phyloP scores from a whole-genome alignment of 495 filamentous ascomycete species.

The Amniculicola lignicola region DNA sequence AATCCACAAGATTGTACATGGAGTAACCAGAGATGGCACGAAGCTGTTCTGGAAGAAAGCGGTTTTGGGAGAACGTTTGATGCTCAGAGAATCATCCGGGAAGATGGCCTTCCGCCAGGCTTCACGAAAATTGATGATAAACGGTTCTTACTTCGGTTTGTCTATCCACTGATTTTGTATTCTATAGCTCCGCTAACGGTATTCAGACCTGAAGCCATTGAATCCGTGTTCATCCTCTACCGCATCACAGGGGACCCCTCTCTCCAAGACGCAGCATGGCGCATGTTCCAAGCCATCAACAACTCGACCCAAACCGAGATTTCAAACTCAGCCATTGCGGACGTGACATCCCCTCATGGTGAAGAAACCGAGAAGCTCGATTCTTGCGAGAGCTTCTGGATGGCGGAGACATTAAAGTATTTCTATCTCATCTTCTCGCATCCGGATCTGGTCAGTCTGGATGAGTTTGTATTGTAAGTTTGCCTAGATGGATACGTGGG shows the following conservation, averaged over 20 bases:
- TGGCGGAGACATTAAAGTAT: conserved; percentile 31
- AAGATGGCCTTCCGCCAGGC: conserved; percentile 54
- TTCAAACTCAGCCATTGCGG: conserved; percentile 57
- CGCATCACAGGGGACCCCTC: conserved; percentile 67
- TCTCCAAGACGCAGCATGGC: conserved; percentile 68
- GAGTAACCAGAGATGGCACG: conserved; percentile 54
- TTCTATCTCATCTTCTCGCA: conserved; percentile 28
- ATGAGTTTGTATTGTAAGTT: conserved; percentile 31
- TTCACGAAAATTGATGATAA: conserved; percentile 56
- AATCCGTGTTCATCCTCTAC: conserved; percentile 68
- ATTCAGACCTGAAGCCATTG: conserved; percentile 47
- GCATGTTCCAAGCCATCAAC: conserved; percentile 67
- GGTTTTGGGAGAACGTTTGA: conserved; percentile 35
- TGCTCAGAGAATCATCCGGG: conserved; percentile 40
- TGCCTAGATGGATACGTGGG: neutral
- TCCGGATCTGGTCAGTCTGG: conserved; percentile 24
- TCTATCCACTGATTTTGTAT: neutral
- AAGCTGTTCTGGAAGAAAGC: conserved; percentile 18
- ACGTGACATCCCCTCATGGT: conserved; percentile 48
- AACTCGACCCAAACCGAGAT: conserved; percentile 57
- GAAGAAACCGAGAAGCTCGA: conserved; percentile 24
- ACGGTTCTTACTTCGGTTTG: conserved; percentile 31
- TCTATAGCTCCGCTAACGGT: neutral
- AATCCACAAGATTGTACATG: conserved; percentile 49
- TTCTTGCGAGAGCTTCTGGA: conserved; percentile 27